These are phyloP conservation scores for Penicillium sp. DNA, from an alignment of 2,329 filamentous ascomycete genomes.

Conservation along the genomic window DNA sequence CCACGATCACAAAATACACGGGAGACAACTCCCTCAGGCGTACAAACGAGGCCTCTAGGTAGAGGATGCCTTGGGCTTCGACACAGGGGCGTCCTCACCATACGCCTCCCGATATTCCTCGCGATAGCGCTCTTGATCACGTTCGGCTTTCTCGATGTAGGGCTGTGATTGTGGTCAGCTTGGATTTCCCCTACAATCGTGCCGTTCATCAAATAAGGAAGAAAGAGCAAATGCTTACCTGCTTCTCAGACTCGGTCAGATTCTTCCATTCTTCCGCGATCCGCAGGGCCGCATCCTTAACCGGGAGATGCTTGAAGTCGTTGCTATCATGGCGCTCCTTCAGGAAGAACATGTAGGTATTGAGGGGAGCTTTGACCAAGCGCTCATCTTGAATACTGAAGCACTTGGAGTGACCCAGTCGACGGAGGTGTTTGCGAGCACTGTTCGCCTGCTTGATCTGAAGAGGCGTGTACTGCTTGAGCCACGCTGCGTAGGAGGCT, in stretches of 20 bases:
- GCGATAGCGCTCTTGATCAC: slow-evolving; percentile 39
- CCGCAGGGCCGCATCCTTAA: slow-evolving; percentile 39
- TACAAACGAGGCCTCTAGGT: not conserved
- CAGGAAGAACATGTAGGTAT: slow-evolving; percentile 51
- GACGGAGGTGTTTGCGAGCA: slow-evolving; percentile 52
- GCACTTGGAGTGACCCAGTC: slow-evolving; percentile 27
- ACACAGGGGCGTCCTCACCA: slow-evolving; percentile 31
- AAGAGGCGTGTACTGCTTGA: slow-evolving; percentile 58
- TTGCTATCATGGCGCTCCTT: slow-evolving; percentile 51
- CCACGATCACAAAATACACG: slow-evolving; percentile 1
- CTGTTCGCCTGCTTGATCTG: slow-evolving; percentile 63
- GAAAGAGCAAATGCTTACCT: slow-evolving; percentile 33
- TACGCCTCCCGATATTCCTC: slow-evolving; percentile 44
- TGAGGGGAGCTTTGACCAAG: slow-evolving; percentile 48
- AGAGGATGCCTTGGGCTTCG: not conserved
- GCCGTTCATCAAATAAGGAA: not conserved
- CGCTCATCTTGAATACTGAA: slow-evolving; percentile 58
- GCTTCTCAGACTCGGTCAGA: slow-evolving; percentile 39
- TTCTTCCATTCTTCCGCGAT: slow-evolving; percentile 33
- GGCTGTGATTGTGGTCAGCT: slow-evolving; percentile 27
- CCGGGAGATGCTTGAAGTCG: slow-evolving; percentile 55
- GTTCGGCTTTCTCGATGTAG: slow-evolving; percentile 32
- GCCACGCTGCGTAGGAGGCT: slow-evolving; percentile 56
- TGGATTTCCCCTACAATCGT: not conserved
- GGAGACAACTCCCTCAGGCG: no score